Evolutionary conservation across 495 filamentous ascomycete species (phyloP), one percentile per base, ranked within the genome.

Genomic region (Penicillium simplicissimum): DNA sequence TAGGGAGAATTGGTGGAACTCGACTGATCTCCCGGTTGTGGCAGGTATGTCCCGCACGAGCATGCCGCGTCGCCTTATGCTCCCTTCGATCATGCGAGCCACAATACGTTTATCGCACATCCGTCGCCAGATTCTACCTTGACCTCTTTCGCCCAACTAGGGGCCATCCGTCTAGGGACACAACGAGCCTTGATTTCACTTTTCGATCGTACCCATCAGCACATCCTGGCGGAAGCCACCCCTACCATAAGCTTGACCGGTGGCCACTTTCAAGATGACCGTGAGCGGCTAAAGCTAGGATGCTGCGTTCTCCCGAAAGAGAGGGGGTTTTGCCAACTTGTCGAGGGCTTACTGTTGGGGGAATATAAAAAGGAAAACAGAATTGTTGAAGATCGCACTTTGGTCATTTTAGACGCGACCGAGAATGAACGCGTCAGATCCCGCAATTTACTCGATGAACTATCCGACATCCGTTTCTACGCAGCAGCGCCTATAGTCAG

Each of bases 111-210:
- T 21, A 52, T 15, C 4, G 63, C 69, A 9, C 62, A 60, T 14
- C 57, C 71, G 2, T 82, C 80, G 17, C 72, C 66, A 11, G 87
- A 90, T 62, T 74, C 82, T 6, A 81, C 81, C 51, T 74, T 90
- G 21, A 84, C 82, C 0, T 81, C 83, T 1, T 84, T 88, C 62
- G 83, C 87, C 33, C 86, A 90, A 66, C 68, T 90, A 23, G 84
- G 81, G 0, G 74, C 82, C 28, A 71, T 84, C 23, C 76, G 83
- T 8, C 67, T 88, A 42, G 75, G 82, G 35, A 74, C 73, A 36
- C 73, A 79, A 36, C 83, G 85, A 7, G 74, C 70, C 25, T 70
- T 87, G 56, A 80, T 89, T 33, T 85, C 83, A 0, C 74, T 90
- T 21, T 83, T 87, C 59, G 85, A 83, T 63, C 73, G 74, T 25